A percentile compares a stretch with the other conserved stretches of the same genome.
Evolutionary conservation across 352 stramenopile species (phyloP).

Genomic region (Globisporangium cystogenes): DNA sequence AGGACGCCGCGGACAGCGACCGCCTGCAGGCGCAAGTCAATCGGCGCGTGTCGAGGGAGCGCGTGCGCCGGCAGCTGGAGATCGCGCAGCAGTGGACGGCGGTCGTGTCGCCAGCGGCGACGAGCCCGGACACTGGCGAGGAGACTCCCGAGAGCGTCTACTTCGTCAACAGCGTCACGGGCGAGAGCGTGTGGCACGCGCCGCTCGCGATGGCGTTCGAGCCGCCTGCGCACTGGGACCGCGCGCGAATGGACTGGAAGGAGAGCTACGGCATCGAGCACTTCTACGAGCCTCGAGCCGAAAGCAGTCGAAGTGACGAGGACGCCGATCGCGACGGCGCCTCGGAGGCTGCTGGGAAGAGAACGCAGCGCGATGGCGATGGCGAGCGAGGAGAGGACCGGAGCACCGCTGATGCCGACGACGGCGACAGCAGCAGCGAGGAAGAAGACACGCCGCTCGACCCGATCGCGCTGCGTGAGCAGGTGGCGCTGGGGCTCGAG

Average conservation of each 20-base stretch:
- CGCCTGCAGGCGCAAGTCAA: conserved; percentile 34
- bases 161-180: conserved; percentile 49
- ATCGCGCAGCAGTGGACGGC: conserved; percentile 44
- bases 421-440: conserved; percentile 16
- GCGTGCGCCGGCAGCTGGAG: conserved; percentile 33
- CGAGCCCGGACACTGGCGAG: conserved; percentile 5
- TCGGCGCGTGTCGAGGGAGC: conserved; percentile 30
- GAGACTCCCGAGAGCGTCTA: conserved; percentile 27
- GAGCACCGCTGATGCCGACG: conserved; percentile 11
- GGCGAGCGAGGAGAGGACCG: conserved; percentile 9
- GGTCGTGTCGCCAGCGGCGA: conserved; percentile 19
- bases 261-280: conserved; percentile 36
- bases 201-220: conserved; percentile 57
- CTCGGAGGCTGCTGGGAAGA: no score
- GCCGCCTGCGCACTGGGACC: conserved; percentile 47
- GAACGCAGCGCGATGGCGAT: not conserved
- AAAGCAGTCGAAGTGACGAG: not conserved
- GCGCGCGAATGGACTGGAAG: conserved; percentile 51
- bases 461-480: conserved; percentile 31
- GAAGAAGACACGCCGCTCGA: conserved; percentile 26
- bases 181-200: conserved; percentile 47
- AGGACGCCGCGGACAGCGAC: conserved; percentile 17
- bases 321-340: conserved; percentile 4
- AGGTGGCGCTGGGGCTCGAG: conserved; percentile 34
- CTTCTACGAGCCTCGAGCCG: conserved; percentile 21